Evolutionary conservation across 2,329 filamentous ascomycete species (phyloP), one percentile per base, ranked within the genome.

Genomic region (Bisporella sp.): DNA sequence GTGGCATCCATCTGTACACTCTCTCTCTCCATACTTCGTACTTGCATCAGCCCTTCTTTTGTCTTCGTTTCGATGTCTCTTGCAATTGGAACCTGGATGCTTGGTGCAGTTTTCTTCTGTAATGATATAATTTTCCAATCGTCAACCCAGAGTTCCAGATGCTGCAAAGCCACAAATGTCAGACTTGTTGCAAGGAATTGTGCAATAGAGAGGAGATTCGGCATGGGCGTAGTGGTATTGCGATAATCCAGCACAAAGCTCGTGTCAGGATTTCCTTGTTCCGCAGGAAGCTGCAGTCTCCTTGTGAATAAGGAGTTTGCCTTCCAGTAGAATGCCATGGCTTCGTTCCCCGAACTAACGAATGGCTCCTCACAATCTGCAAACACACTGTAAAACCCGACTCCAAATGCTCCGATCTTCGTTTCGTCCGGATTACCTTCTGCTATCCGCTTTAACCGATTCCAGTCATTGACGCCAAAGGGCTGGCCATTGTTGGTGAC

Each of bases 311-410:
- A 77, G 5, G 89, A 89, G 67, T 97, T 97, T n/a, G 87, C 91
- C 68, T 96, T 97, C 95, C 93, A 99, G 72, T 96, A 99, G 65
- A 99, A 99, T 0, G 92, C 92, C 89, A 99, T 96, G 37, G 90
- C 91, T 69, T 95, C 85, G 55, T 78, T 81, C 1, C 93, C 93
- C 1, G 92, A 97, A 58, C 89, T 93, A 57, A 99, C 87, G 64
- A 99, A 97, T 0, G 93, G 93, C 60, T 96, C 90, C 69, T 99
- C 95, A 66, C 92, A 99, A 66, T 99, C 93, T 54, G 93, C 89
- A 67, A 99, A 99, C 39, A 97, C 92, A 66, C 89, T 95, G 75
- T 99, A 99, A 72, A 99, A 99, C 2, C 93, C 93, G 32, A 99
- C 93, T 58, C 93, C 93, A 66, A 99, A 99, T 4, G 93, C 95